A percentile compares a stretch with the other conserved stretches of the same genome.
Evolutionary conservation across 345 rosid species (phyloP).

Genomic region (Eucalyptus sp.): DNA sequence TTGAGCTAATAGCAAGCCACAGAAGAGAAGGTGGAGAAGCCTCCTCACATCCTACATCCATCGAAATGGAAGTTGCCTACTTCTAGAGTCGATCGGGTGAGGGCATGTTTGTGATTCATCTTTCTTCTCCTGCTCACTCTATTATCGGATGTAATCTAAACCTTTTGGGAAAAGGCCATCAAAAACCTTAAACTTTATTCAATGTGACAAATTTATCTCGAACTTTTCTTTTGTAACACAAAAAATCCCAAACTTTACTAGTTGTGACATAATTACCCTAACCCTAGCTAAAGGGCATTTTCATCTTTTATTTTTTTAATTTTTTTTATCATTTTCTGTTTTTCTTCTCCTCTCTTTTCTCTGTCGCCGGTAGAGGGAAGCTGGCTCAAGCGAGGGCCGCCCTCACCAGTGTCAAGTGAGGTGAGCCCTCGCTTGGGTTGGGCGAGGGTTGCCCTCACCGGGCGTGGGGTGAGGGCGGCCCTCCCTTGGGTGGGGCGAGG

Average conservation of each 20-base stretch:
- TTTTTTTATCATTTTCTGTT: accelerated
- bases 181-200: too few species aligned
- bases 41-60: not conserved
- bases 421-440: accelerated
- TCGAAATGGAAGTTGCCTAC: not conserved
- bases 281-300: too few species aligned
- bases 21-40: not conserved
- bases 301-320: too few species aligned
- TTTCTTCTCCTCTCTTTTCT: too few species aligned
- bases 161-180: too few species aligned
- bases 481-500: too few species aligned
- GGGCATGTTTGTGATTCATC: not conserved
- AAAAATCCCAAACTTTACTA: too few species aligned
- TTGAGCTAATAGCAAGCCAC: not conserved
- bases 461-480: too few species aligned
- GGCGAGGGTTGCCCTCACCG: too few species aligned
- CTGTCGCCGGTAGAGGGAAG: accelerated
- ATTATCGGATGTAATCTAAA: not conserved
- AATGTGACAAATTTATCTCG: accelerated
- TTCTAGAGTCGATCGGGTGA: not conserved
- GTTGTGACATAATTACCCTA: too few species aligned
- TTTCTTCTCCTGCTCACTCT: not conserved
- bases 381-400: accelerated
- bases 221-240: too few species aligned
- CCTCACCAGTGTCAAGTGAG: accelerated